Evolutionary conservation across 2,329 filamentous ascomycete genomes (phyloP), one percentile per base, ranked within the genome.

Genomic region (Epichloe hybrida): DNA sequence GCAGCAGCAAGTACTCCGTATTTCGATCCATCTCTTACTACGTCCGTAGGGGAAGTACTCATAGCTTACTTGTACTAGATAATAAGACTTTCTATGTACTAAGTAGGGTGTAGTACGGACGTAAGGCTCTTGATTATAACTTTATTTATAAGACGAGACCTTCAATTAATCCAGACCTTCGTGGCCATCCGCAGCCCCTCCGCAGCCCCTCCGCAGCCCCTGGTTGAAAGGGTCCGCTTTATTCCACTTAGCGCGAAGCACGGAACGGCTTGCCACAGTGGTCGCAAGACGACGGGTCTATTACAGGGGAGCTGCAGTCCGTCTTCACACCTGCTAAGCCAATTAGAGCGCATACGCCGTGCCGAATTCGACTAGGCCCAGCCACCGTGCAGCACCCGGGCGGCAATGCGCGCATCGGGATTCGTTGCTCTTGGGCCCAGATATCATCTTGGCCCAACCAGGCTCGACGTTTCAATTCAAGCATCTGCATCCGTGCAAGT

Each of bases 351-450:
- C 43, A 51, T 53, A 44, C 50, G 52, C 55, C 58, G 70, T 73
- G 71, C 72, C 66, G 61, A 47, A 4, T n/a, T 21, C 11, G 31
- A 12, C 38, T 21, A 15, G 38, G 31, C 17, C 43, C 48, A 41
- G 48, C 50, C 43, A 62, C 60, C 64, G 64, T 54, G 57, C 64
- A 64, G 64, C 64, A 65, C 54, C 62, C 27, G 64, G 71, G 72
- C 72, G 72, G 72, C 65, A 74, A 74, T 60, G 61, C 58, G 56
- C 51, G 57, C 54, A 34, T 52, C 55, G 46, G 58, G 61, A 65
- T 66, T 66, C 62, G 64, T 58, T 46, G 13, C n/a, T 7, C 46
- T 13, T 31, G 27, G 27, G 27, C 27, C 27, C 27, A 3, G 27
- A 31, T 8, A 9, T 31, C 27, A 31, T 9, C 27, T 31, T 31